phyloP scores from a whole-genome alignment of 768 basidiomycete genomes.

The Strobilomyces dryophilus region DNA sequence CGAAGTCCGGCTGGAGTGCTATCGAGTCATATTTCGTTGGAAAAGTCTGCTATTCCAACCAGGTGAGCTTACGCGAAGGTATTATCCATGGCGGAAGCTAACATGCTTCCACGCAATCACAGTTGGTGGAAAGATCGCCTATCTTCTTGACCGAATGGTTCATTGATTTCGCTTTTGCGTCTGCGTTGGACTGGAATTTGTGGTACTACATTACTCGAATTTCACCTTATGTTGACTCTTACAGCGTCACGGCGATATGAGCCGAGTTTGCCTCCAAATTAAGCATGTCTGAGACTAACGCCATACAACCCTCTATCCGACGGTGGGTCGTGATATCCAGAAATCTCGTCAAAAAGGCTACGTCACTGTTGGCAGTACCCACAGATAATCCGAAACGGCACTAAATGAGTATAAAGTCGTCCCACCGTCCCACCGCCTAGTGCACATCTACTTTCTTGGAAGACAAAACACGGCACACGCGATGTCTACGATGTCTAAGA shows the following conservation, averaged over 20 bases:
- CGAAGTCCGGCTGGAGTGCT: constrained; percentile 43
- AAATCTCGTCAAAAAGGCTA: no score
- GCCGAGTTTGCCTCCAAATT: constrained; percentile 15
- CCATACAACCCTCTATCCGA: not conserved
- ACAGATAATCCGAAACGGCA: no score
- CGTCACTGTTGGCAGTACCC: no score
- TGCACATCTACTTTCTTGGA: no score
- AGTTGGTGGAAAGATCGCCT: constrained; percentile 41
- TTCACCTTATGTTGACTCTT: constrained; percentile 10
- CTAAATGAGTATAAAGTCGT: no score
- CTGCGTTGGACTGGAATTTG: constrained; percentile 37
- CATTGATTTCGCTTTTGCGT: constrained; percentile 39
- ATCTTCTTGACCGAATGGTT: constrained; percentile 36
- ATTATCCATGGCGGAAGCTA: not conserved
- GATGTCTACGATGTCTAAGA: not conserved
- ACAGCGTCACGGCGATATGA: not conserved
- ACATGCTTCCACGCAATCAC: constrained; percentile 12
- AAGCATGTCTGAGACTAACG: constrained; percentile 14
- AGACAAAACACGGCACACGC: not conserved
- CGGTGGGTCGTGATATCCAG: no score
- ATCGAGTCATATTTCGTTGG: constrained; percentile 36
- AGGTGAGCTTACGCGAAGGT: constrained; percentile 20
- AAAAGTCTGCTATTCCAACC: constrained; percentile 30
- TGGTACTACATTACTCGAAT: constrained; percentile 26
- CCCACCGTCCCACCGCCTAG: no score